A percentile compares a stretch with the other conserved stretches of the same genome.
These are phyloP conservation scores for Mycena crocata DNA, from an alignment of 768 basidiomycete genomes.

Conservation along the genomic window DNA sequence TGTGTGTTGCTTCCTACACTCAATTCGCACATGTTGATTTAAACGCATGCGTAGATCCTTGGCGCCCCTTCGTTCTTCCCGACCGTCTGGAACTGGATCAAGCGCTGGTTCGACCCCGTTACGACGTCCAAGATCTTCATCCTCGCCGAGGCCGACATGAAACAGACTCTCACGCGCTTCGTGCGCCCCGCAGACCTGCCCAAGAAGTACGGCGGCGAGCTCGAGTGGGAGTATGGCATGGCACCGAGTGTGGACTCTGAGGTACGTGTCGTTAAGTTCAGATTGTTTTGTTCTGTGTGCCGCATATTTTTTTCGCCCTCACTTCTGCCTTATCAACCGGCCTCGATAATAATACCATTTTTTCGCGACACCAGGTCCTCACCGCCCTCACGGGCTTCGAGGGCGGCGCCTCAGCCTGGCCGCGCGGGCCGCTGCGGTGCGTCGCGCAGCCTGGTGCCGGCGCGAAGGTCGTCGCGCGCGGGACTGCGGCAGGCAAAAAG, in stretches of 20 bases:
- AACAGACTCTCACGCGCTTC: slow-evolving; percentile 52
- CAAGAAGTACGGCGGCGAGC: slow-evolving; percentile 63
- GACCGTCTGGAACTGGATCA: slow-evolving; percentile 70
- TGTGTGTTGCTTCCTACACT: not conserved
- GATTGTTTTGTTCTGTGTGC: too few species aligned
- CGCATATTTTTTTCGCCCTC: too few species aligned
- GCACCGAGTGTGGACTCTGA: slow-evolving; percentile 58
- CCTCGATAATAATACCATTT: too few species aligned
- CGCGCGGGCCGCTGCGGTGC: slow-evolving; percentile 39
- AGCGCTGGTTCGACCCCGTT: slow-evolving; percentile 68
- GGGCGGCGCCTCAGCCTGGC: too few species aligned
- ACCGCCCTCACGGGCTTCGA: too few species aligned
- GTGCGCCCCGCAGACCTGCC: slow-evolving; percentile 61
- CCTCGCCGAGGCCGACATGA: slow-evolving; percentile 53
- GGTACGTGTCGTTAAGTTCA: slow-evolving; percentile 42
- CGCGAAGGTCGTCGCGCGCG: slow-evolving; percentile 26
- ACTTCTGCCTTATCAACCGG: too few species aligned
- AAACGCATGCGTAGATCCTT: slow-evolving; percentile 48
- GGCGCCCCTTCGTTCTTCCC: slow-evolving; percentile 73
- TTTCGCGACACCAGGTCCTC: too few species aligned
- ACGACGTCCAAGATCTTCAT: slow-evolving; percentile 69
- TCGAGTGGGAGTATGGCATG: slow-evolving; percentile 66
- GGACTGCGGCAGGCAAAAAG: slow-evolving; percentile 18
- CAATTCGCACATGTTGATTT: not conserved
- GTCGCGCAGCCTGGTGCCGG: slow-evolving; percentile 9